phyloP scores from a whole-genome alignment of 768 basidiomycete species.

The Rhodocollybia butyracea region DNA sequence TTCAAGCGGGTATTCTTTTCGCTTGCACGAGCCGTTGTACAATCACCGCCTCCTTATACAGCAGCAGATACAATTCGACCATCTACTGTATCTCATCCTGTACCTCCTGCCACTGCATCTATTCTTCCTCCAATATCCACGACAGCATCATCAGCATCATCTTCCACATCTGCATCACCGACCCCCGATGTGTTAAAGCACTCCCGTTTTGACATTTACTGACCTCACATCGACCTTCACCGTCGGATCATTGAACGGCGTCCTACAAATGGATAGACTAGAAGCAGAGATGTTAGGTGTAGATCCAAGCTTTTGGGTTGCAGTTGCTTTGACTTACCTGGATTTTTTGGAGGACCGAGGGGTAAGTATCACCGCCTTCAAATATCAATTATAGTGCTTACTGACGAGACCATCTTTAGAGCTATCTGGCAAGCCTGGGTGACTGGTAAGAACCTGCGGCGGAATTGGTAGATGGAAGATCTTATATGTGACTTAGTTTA shows the following conservation, averaged over 20 bases:
- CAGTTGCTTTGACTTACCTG: conserved; percentile 46
- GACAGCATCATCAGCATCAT: background rate
- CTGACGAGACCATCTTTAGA: background rate
- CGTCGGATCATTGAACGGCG: conserved; percentile 35
- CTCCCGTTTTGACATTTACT: conserved; percentile 41
- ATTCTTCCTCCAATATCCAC: background rate
- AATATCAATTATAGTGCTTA: background rate
- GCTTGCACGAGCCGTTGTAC: background rate
- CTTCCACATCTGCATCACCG: conserved; percentile 23
- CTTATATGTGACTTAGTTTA: too few relatives aligned
- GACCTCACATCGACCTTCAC: conserved; percentile 49
- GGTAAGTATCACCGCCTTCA: conserved; percentile 21
- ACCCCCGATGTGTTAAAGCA: conserved; percentile 18
- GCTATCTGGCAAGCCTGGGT: conserved; percentile 2
- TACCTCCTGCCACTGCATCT: too few relatives aligned
- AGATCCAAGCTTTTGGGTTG: conserved; percentile 49
- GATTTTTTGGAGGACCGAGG: conserved; percentile 53
- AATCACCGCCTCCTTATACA: conserved; percentile 4
- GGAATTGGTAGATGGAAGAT: too few relatives aligned
- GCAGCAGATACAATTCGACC: background rate
- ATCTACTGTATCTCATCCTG: background rate
- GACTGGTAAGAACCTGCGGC: too few relatives aligned
- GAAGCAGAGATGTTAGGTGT: conserved; percentile 43
- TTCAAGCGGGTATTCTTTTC: conserved; percentile 4
- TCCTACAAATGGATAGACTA: conserved; percentile 41